Evolutionary conservation across 768 basidiomycete genomes (phyloP), one percentile per base, ranked within the genome.

Genomic region (Collybiopsis luxurians): DNA sequence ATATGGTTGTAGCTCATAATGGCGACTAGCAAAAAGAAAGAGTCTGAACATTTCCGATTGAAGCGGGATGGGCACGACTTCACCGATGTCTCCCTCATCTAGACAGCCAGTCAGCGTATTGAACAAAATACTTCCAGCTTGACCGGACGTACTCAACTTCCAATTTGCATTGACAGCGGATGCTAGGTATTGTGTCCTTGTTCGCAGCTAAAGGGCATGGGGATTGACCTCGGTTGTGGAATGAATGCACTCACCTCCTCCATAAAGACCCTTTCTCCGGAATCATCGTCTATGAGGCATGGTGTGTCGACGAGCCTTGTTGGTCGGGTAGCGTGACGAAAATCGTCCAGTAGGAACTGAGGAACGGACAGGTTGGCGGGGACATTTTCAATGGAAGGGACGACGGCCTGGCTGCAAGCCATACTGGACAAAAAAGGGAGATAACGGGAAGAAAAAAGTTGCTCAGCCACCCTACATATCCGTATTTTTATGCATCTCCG

Each of bases 1-100:
- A 79, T 66, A 56, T 78, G 73, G 58, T 79, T 79, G 5, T 73
- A 73, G 39, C 74, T 73, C 60, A 71, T 76, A 28, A 79, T 62
- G 36, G 75, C 70, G 38, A 76, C 79, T 78, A 38, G 39, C 21
- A 24, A 4, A 2, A 19, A 55, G 30, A 19, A 10, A 13, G 30
- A n/a, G n/a, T 24, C 4, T 40, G 7, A 46, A 27, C 11, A 23
- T 39, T 27, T 34, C 19, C 23, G 6, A 44, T 43, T n/a, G 24
- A 34, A 40, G 11, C 39, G 53, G 19, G n/a, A 21, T 24, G 44
- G 45, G 39, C 38, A 38, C 13, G 12, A n/a, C 64, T 74, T 4
- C 56, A 77, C 75, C 75, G 17, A 77, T 67, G 21, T 74, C 71
- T 34, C 69, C 59, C 12, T 74, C 68, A 53, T 66, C 77, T 77